Conservation (phyloP, 306 rosid genomes). For the Datisca glomerata region DNA sequence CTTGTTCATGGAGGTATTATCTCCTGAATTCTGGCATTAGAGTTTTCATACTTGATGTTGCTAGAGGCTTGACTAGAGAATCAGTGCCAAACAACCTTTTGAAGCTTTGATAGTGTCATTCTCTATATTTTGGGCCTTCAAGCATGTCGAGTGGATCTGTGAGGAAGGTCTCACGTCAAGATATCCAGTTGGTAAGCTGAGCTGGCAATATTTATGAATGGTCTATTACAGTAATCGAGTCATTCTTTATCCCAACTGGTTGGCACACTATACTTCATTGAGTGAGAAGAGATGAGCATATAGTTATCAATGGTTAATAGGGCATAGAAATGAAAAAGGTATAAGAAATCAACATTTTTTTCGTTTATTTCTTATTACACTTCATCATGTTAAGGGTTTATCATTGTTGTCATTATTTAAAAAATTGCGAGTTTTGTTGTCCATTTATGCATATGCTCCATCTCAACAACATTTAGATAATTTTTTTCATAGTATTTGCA, state of each 20-base stretch:
- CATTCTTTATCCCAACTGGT: not conserved
- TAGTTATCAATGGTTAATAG: too few relatives aligned
- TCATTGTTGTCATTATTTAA: too few relatives aligned
- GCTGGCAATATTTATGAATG: constrained; percentile 4
- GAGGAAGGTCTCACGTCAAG: constrained; percentile 72
- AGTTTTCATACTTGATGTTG: not conserved
- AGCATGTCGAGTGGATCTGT: constrained; percentile 72
- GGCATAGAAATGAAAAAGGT: too few relatives aligned
- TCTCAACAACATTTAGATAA: too few relatives aligned
- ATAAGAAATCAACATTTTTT: too few relatives aligned
- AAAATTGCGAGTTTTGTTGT: too few relatives aligned
- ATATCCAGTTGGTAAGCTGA: constrained; percentile 75
- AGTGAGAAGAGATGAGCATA: too few relatives aligned
- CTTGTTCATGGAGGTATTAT: not conserved
- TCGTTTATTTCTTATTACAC: too few relatives aligned
- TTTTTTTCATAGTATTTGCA: too few relatives aligned
- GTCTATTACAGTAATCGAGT: not conserved
- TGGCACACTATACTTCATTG: not conserved
- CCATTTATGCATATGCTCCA: too few relatives aligned
- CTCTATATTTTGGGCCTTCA: constrained; percentile 6
- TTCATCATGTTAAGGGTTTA: too few relatives aligned
- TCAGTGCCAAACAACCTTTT: not conserved
- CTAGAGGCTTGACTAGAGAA: constrained; percentile 4
- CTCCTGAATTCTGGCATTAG: not conserved
- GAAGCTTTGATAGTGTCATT: constrained; percentile 3